Percentiles rank a stretch among this genome's conserved stretches.
Conservation (phyloP, 148 eudicot species). For the Chenopodium quinoa region DNA sequence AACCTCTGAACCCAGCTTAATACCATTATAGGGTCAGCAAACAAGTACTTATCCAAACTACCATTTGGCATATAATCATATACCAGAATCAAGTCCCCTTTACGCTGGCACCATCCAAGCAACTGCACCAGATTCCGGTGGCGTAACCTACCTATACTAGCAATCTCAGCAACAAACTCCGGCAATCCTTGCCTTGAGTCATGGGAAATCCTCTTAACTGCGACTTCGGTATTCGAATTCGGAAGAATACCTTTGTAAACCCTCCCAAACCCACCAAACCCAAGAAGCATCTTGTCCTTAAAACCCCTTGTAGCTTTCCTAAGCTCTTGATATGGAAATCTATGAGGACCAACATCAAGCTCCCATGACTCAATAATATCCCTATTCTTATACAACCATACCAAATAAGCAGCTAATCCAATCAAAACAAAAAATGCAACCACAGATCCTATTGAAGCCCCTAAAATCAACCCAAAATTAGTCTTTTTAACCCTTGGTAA, state of each 20-base stretch:
- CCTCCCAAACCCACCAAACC: slow-evolving; percentile 82
- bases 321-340: slow-evolving; percentile 67
- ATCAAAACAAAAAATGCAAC: slow-evolving; percentile 27
- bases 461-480: slow-evolving; percentile 34
- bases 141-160: slow-evolving; percentile 62
- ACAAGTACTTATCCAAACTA: slow-evolving; percentile 68
- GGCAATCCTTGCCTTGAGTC: slow-evolving; percentile 72
- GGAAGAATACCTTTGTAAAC: slow-evolving; percentile 73
- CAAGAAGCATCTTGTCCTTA: slow-evolving; percentile 54
- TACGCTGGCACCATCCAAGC: slow-evolving; percentile 72
- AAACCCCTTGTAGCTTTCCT: slow-evolving; percentile 70
- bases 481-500: slow-evolving; percentile 41
- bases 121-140: slow-evolving; percentile 71
- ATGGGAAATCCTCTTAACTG: slow-evolving; percentile 66
- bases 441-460: slow-evolving; percentile 36
- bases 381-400: slow-evolving; percentile 51
- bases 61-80: slow-evolving; percentile 89
- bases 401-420: slow-evolving; percentile 25
- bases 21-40: slow-evolving; percentile 33
- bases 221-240: slow-evolving; percentile 40
- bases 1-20: slow-evolving; percentile 72
- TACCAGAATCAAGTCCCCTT: slow-evolving; percentile 64
- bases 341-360: slow-evolving; percentile 70
- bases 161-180: slow-evolving; percentile 67
- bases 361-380: slow-evolving; percentile 81